Base-by-base conservation (phyloP, 768 basidiomycete genomes). In the Suillus bovinus region DNA sequence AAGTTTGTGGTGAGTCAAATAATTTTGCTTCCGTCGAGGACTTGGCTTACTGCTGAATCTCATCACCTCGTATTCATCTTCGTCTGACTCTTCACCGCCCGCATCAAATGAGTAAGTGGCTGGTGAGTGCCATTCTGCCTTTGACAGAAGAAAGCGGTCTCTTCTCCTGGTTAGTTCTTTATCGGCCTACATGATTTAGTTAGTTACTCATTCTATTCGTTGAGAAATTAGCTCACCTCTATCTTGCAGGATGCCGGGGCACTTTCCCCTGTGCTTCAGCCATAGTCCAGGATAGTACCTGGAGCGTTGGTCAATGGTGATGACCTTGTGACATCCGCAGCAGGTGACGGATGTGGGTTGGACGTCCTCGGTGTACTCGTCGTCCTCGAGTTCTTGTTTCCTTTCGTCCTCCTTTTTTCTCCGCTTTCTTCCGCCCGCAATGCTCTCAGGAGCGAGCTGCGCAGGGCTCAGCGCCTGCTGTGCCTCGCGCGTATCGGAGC, bases 251-350 rank as follows among this genome's bases (percentile, higher is more conserved):
- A 42, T 42, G 17, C 41, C 41, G 1, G 8, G 41, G 41, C 20
- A 41, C 9, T 20, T 20, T 0, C 17, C 41, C 41, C 20, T 7
- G 20, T 41, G 41, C 41, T 20, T 42, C 20, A n/a, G 1, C 41
- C 41, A 42, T 4, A 42, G 17, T n/a, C 41, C 9, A 42, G 41
- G 41, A 10, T 42, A n/a, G 20, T 42, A 42, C 31, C 62, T 57
- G 3, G 68, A 73, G 49, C 76, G 59, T 56, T 73, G 72, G 52
- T 77, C 75, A n/a, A 77, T 69, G 36, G 70, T 72, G 53, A 77
- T 76, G 20, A 57, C 64, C 62, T 60, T 76, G 29, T 56, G 14
- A 36, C 75, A 77, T 34, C 69, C 71, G 13, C 42, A 38, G 42
- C 76, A 77, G 3, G 62, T 60, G 5, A 77, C 74, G 33, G 68